phyloP scores from a whole-genome alignment of 306 rosid genomes.

The Trifolium repens region DNA sequence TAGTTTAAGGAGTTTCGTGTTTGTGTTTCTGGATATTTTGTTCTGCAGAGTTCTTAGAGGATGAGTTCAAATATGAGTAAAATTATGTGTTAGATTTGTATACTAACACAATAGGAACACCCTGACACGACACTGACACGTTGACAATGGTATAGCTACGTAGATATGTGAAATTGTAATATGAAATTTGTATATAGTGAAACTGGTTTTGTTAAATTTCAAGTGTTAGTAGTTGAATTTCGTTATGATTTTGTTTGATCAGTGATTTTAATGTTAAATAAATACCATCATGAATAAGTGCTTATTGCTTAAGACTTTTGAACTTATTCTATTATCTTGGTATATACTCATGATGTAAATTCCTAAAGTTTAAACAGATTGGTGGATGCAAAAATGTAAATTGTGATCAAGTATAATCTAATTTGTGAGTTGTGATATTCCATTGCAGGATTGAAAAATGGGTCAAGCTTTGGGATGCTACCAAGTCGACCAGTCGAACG shows the following conservation, averaged over 20 bases:
- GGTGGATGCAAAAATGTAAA: slow-evolving; percentile 30
- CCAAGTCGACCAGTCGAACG: slow-evolving; percentile 70
- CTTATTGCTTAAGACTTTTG: too few relatives aligned
- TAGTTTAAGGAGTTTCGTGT: slow-evolving; percentile 7
- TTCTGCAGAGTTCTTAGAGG: background rate
- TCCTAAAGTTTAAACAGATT: background rate
- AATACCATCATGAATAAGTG: too few relatives aligned
- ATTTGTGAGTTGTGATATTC: slow-evolving; percentile 24
- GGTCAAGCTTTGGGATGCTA: slow-evolving; percentile 67
- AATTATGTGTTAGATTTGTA: background rate
- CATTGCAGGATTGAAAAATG: slow-evolving; percentile 55
- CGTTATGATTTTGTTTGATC: slow-evolving; percentile 4
- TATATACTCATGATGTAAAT: background rate
- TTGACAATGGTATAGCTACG: background rate
- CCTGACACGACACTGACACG: background rate
- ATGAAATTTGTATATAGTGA: background rate
- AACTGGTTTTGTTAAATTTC: background rate
- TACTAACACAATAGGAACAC: background rate
- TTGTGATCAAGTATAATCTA: background rate
- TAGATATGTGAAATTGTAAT: slow-evolving; percentile 10
- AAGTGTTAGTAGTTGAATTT: background rate
- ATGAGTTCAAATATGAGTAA: background rate
- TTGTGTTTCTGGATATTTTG: background rate
- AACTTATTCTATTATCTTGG: background rate
- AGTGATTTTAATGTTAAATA: background rate